A percentile compares a stretch with the other conserved stretches of the same genome.
Conservation (phyloP, 257 asterid species). For the Phtheirospermum japonicum region DNA sequence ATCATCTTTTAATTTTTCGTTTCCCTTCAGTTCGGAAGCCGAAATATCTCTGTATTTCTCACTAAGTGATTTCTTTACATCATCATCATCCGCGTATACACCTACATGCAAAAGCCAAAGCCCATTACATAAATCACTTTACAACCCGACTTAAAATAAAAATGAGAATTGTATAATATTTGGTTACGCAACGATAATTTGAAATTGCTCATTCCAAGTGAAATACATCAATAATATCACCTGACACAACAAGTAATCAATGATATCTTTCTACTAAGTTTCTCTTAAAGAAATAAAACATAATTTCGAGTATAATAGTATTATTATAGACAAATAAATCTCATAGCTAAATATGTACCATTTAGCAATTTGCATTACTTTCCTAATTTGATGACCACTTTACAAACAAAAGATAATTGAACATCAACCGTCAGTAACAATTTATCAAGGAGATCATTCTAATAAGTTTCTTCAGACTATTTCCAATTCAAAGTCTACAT, state of each 20-base stretch:
- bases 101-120: conserved; percentile 38
- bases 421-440: neutral
- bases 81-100: conserved; percentile 82
- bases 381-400: neutral
- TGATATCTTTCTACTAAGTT: neutral
- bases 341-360: neutral
- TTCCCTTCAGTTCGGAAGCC: conserved; percentile 46
- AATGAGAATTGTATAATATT: too few species aligned
- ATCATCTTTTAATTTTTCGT: conserved; percentile 43
- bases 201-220: too few species aligned
- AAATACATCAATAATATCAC: too few species aligned
- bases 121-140: conserved; percentile 11
- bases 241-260: neutral
- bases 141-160: too few species aligned
- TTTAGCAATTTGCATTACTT: too few species aligned
- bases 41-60: conserved; percentile 51
- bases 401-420: neutral
- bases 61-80: conserved; percentile 46
- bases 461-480: too few species aligned
- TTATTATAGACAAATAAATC: neutral
- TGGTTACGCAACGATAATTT: too few species aligned
- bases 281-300: neutral
- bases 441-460: too few species aligned
- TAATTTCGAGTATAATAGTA: neutral
- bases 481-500: neutral